Conservation (phyloP, 2,329 filamentous ascomycete genomes). For the Sclerotinia minor region DNA sequence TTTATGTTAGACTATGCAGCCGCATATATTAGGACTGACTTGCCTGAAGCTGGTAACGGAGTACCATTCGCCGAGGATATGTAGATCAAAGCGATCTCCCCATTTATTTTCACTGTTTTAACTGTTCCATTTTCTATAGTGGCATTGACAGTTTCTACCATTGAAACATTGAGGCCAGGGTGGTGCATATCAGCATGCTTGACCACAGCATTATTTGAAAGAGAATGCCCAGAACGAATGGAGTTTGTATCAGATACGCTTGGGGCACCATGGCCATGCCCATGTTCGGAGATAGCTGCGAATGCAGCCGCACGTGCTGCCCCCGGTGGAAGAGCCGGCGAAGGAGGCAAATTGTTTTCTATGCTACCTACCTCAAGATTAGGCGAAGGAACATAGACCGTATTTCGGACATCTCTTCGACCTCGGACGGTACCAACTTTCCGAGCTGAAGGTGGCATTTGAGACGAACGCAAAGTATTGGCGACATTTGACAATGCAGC, state of each 20-base stretch:
- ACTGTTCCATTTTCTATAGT: slow-evolving; percentile 74
- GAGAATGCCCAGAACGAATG: slow-evolving; percentile 81
- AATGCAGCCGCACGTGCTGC: slow-evolving; percentile 49
- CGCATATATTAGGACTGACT: neutral
- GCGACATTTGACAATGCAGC: slow-evolving; percentile 75
- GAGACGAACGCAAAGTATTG: slow-evolving; percentile 65
- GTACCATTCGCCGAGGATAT: slow-evolving; percentile 51
- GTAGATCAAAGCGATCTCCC: slow-evolving; percentile 86
- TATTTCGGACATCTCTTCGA: slow-evolving; percentile 87
- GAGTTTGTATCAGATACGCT: slow-evolving; percentile 82
- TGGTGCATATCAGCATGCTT: slow-evolving; percentile 80
- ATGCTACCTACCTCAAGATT: slow-evolving; percentile 34
- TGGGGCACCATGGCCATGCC: slow-evolving; percentile 44
- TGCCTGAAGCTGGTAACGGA: slow-evolving; percentile 51
- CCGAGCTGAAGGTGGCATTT: slow-evolving; percentile 62
- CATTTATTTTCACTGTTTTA: slow-evolving; percentile 72
- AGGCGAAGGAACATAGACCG: slow-evolving; percentile 70
- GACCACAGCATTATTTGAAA: slow-evolving; percentile 66
- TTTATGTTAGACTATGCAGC: slow-evolving; percentile 9
- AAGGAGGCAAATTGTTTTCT: slow-evolving; percentile 36
- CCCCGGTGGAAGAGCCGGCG: slow-evolving; percentile 40
- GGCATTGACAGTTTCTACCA: slow-evolving; percentile 89
- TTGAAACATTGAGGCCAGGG: slow-evolving; percentile 80
- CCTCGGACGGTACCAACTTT: slow-evolving; percentile 79
- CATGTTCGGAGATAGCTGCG: slow-evolving; percentile 62